Evolutionary conservation across 805 yeast species (phyloP), one percentile per base, ranked within the genome.

Genomic region (Candida stauntonica): DNA sequence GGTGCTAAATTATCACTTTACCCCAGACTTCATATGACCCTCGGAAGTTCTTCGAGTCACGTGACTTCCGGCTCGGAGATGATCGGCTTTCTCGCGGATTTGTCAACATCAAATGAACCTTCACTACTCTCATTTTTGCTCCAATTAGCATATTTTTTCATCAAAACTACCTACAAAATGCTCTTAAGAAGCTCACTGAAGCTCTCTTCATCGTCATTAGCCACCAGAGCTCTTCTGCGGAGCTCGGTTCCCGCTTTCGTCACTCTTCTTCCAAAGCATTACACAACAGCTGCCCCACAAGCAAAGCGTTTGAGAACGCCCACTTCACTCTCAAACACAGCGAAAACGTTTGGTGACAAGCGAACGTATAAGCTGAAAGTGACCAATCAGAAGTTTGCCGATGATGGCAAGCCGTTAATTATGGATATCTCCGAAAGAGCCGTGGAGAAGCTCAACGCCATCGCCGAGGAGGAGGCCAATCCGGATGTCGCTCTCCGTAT

Each of bases 401-500:
- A 51, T 3, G 52, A 51, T 12, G 72, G 71, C 5, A 55, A 63
- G 26, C 55, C 63, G 3, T 47, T 70, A 34, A 38, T 45, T 16
- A 42, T 68, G 15, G 61, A 57, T 15, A 53, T 70, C 8, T 52
- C 70, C 1, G 57, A 62, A 15, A 43, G 64, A 12, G 75, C 75
- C 1, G 60, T 67, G 11, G 48, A 50, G 19, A 83, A 81, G 57
- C 63, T 86, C 30, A 70, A 68, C 20, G 51, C 50, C 3, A 70
- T 86, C 8, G 70, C 77, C 11, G 49, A 57, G 6, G 67, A 65
- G 8, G 94, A 86, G 39, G 48, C 64, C 7, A 73, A 80, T 37
- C 75, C 77, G 1, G 64, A 77, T 24, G 53, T 79, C n/a, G 86
- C 87, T 0, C 64, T 91, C 15, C 67, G 83, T 36, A 76, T 91